These are phyloP conservation scores for Neurospora tetraspora DNA, from an alignment of 495 filamentous ascomycete genomes.

Conservation along the genomic window DNA sequence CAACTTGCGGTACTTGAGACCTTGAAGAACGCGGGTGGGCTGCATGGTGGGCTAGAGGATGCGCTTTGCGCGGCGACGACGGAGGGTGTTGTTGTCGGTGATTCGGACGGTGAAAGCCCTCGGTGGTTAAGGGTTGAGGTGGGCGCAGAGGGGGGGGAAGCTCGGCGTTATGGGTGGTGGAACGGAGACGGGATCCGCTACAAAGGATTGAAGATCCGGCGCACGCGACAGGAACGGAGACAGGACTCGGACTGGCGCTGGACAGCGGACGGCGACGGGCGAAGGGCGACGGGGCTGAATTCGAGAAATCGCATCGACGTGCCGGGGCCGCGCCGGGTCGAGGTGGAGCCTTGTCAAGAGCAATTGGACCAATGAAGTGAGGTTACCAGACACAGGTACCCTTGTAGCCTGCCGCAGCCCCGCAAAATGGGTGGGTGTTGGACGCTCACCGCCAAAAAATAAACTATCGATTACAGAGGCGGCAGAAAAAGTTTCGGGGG, in stretches of 20 bases:
- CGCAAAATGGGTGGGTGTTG: constrained; percentile 1
- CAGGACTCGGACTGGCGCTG: not conserved
- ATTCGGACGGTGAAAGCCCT: not conserved
- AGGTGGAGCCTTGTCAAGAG: not conserved
- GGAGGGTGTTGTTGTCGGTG: not conserved
- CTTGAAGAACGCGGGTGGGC: constrained; percentile 61
- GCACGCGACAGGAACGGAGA: not conserved
- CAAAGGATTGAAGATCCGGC: not conserved
- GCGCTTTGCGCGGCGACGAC: not conserved
- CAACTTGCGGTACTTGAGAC: constrained; percentile 51
- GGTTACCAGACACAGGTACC: not conserved
- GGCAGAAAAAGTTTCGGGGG: constrained; percentile 18
- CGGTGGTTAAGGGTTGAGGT: not conserved
- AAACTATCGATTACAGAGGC: constrained; percentile 4
- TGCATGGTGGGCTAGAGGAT: constrained; percentile 34
- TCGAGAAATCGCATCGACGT: not conserved
- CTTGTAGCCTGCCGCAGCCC: constrained; percentile 1
- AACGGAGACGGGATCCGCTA: not conserved
- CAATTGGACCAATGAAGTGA: not conserved
- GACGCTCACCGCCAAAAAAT: constrained; percentile 24
- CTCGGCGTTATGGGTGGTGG: not conserved
- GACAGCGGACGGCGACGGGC: not conserved
- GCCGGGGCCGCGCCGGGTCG: not conserved
- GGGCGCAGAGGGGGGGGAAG: not conserved
- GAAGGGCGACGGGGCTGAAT: not conserved